Conservation (phyloP, 352 stramenopile genomes). For the Blastocystis sp. region DNA sequence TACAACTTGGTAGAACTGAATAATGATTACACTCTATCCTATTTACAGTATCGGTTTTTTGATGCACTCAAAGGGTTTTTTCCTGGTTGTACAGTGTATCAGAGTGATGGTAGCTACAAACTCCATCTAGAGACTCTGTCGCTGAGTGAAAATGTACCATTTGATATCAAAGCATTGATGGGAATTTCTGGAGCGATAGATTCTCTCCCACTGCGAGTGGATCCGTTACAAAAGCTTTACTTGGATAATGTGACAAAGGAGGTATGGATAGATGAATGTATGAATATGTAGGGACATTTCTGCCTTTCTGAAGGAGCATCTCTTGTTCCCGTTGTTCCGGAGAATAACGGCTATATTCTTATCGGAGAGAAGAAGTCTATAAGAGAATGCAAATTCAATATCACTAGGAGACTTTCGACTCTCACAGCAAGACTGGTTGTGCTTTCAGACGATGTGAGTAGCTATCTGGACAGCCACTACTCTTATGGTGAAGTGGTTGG, state of each 20-base stretch:
- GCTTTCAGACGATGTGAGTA: background rate
- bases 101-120: background rate
- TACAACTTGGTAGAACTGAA: background rate
- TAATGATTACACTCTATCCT: background rate
- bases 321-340: background rate
- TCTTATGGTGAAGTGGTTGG: background rate
- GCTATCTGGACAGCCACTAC: background rate
- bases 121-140: background rate
- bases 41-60: background rate
- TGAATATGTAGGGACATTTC: background rate
- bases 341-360: background rate
- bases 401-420: background rate
- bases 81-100: background rate
- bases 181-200: background rate
- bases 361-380: background rate
- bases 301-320: background rate
- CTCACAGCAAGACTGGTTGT: background rate
- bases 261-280: too few relatives aligned
- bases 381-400: background rate
- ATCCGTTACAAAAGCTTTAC: background rate
- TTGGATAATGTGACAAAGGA: too few relatives aligned
- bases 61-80: background rate
- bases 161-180: background rate
- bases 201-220: background rate
- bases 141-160: background rate